These are phyloP conservation scores for Leptographium wingfieldii DNA, from an alignment of 2,329 filamentous ascomycete genomes.

Conservation along the genomic window DNA sequence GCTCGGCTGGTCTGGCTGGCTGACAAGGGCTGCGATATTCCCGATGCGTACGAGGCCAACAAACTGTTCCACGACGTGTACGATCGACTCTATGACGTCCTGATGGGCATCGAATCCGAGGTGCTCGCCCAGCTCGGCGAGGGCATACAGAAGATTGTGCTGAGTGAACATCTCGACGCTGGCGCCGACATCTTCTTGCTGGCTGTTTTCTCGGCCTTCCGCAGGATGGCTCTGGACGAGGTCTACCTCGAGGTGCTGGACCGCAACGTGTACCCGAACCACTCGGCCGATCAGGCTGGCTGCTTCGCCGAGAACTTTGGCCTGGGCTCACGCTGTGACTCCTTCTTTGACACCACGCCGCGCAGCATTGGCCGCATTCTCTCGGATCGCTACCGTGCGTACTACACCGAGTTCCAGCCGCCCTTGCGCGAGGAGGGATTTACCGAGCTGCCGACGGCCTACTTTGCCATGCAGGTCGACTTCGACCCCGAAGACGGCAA, in stretches of 20 bases:
- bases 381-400: conserved; percentile 12
- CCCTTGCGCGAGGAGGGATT: conserved; percentile 25
- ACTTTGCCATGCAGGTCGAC: conserved; percentile 38
- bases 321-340: conserved; percentile 41
- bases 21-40: conserved; percentile 23
- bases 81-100: conserved; percentile 8
- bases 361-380: conserved; percentile 24
- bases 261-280: conserved; percentile 40
- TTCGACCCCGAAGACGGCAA: conserved; percentile 32
- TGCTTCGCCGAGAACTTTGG: conserved; percentile 45
- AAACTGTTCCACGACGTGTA: conserved; percentile 26
- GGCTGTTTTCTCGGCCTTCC: conserved; percentile 37
- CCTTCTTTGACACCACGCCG: conserved; percentile 39
- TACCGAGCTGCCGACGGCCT: conserved; percentile 34
- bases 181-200: conserved; percentile 34
- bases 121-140: background rate
- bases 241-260: conserved; percentile 44
- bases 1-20: conserved; percentile 28
- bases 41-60: conserved; percentile 20
- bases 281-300: conserved; percentile 41
- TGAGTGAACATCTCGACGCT: background rate
- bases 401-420: conserved; percentile 12
- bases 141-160: background rate
- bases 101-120: conserved; percentile 14
- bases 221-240: conserved; percentile 40